phyloP scores from a whole-genome alignment of 441 rosid genomes.

The Pelargonium australe region DNA sequence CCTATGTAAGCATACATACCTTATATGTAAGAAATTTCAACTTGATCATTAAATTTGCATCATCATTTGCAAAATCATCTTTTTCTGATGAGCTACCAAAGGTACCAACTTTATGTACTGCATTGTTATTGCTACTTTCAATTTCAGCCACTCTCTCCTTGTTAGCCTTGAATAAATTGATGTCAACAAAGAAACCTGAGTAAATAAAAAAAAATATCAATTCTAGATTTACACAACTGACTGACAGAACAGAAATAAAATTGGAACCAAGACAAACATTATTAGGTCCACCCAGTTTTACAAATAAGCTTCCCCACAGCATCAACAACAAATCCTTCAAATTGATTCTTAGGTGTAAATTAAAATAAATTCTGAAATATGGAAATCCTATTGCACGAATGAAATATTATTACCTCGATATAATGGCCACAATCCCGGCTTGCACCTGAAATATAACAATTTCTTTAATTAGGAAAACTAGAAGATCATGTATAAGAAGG shows the following conservation, averaged over 20 bases:
- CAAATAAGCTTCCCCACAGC: background rate
- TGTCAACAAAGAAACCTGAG: conserved; percentile 86
- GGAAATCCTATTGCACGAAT: background rate
- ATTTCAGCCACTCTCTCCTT: conserved; percentile 54
- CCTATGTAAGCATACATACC: conserved; percentile 34
- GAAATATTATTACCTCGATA: conserved; percentile 71
- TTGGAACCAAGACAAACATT: background rate
- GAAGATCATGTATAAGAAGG: conserved; percentile 2
- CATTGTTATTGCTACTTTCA: conserved; percentile 30
- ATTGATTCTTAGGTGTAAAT: background rate
- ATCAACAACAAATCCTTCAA: background rate
- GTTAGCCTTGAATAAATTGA: conserved; percentile 76
- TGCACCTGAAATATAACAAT: conserved; percentile 47
- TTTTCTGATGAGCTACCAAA: conserved; percentile 28
- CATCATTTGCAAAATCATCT: conserved; percentile 74
- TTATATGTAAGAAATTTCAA: conserved; percentile 88
- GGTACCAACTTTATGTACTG: conserved; percentile 35
- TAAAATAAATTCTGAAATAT: background rate
- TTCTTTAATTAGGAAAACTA: conserved; percentile 19
- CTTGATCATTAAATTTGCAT: conserved; percentile 91
- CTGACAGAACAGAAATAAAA: background rate
- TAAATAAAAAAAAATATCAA: conserved; percentile 22
- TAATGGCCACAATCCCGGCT: conserved; percentile 83
- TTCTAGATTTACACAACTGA: conserved; percentile 7
- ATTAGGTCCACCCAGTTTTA: background rate